Base-by-base conservation (phyloP, 305 asterid species). In the Fraxinus latifolia region DNA sequence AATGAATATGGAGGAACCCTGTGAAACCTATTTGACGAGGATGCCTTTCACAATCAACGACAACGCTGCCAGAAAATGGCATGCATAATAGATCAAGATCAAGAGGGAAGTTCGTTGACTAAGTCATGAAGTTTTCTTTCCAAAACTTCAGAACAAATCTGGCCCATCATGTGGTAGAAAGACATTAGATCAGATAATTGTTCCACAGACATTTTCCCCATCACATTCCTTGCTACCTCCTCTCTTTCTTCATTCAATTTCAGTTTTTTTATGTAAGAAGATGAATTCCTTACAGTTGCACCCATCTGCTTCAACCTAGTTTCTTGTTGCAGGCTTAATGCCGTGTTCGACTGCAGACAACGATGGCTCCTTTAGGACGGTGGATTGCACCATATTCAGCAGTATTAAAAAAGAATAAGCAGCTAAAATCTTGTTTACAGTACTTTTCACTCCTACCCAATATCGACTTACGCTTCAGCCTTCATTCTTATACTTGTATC, bases 221-320 rank as follows among this genome's bases (percentile, higher is more conserved):
- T 90, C 81, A 92, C 78, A 6, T 83, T 90, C 83, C 94, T 81
- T 0, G 97, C 97, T 62, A 89, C 71, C 50, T 79, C 85, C 87
- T 92, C 97, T 34, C 88, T 86, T 76, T 89, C 90, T 34, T 88
- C 92, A 8, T 84, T 89, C 88, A 84, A 4, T 68, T 86, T 89
- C 92, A 91, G 27, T 58, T 71, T 90, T 50, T 92, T 89, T 71
- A 89, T 42, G 86, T 89, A 93, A 3, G 91, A 88, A 5, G 90
- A 82, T 33, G 88, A 93, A 82, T 92, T 93, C 87, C 95, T 88
- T 29, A 92, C 91, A 0, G 97, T 93, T 37, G 96, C 96, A 1
- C 97, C 98, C 95, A 93, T 92, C 85, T 92, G 93, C 91, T 89
- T 90, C 78, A 93, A 60, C 79, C 96, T 89, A 0, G 86, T 84